phyloP scores from a whole-genome alignment of 371 early-diverging fungal species.

The Saksenaea vasiformis region DNA sequence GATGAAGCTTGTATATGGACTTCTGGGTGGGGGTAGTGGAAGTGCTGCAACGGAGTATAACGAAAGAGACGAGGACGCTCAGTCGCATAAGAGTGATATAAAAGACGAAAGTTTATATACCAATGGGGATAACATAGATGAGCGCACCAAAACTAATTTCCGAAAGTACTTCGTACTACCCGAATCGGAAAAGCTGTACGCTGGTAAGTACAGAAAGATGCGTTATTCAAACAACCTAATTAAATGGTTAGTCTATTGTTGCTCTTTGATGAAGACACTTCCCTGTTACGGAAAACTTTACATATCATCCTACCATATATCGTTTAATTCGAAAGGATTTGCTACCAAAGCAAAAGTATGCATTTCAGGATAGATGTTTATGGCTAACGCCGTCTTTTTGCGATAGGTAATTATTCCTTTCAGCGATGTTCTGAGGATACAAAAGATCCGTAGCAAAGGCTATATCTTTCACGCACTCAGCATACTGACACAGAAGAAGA shows the following conservation, averaged over 20 bases:
- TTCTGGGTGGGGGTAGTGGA: constrained; percentile 29
- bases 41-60: constrained; percentile 30
- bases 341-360: constrained; percentile 60
- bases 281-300: constrained; percentile 70
- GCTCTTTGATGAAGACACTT: constrained; percentile 45
- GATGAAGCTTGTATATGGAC: constrained; percentile 44
- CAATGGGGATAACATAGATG: constrained; percentile 35
- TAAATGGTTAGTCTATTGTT: constrained; percentile 40
- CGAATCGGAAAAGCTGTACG: constrained; percentile 53
- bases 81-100: constrained; percentile 23
- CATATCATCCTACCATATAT: constrained; percentile 65
- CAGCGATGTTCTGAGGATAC: constrained; percentile 41
- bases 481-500: constrained; percentile 30
- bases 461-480: constrained; percentile 37
- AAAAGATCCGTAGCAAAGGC: constrained; percentile 41
- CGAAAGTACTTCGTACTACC: constrained; percentile 64
- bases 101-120: constrained; percentile 19
- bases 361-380: background rate
- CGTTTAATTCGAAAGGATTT: constrained; percentile 66
- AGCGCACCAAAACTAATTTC: constrained; percentile 48
- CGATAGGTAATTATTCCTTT: constrained; percentile 51
- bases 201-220: constrained; percentile 32
- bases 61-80: constrained; percentile 25
- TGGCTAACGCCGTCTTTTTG: background rate
- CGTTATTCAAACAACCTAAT: background rate